Conservation (phyloP, 345 rosid species). For the Syzygium aqueum region DNA sequence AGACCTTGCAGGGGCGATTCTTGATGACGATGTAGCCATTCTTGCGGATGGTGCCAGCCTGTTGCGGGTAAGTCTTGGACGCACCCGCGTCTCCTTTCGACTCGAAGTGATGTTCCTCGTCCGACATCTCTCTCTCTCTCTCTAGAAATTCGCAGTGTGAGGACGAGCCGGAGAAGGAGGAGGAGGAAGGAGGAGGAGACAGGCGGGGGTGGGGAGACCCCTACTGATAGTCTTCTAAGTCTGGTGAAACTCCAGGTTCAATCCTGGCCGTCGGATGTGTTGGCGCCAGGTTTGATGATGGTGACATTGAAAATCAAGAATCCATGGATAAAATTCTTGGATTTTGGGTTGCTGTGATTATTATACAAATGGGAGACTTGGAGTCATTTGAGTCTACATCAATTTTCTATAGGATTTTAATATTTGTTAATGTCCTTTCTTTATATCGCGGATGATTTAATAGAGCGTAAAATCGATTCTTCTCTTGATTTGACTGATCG, state of each 20-base stretch:
- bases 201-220: not conserved
- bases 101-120: constrained; percentile 58
- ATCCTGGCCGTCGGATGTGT: not conserved
- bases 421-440: not conserved
- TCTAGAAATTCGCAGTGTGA: not conserved
- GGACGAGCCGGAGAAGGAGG: not conserved
- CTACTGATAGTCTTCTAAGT: not conserved
- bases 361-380: not conserved
- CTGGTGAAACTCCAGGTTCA: not conserved
- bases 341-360: too few relatives aligned
- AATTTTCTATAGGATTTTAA: not conserved
- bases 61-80: constrained; percentile 56
- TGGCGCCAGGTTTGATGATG: not conserved
- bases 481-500: not conserved
- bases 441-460: not conserved
- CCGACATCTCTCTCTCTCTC: constrained; percentile 29
- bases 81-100: constrained; percentile 64
- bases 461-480: not conserved
- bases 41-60: constrained; percentile 58
- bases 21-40: constrained; percentile 54
- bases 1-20: constrained; percentile 58
- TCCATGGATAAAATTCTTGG: not conserved
- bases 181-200: not conserved
- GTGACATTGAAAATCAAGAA: not conserved
- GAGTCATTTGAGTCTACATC: not conserved